phyloP scores from a whole-genome alignment of 2,329 filamentous ascomycete genomes.

The Penicillium polonicum region DNA sequence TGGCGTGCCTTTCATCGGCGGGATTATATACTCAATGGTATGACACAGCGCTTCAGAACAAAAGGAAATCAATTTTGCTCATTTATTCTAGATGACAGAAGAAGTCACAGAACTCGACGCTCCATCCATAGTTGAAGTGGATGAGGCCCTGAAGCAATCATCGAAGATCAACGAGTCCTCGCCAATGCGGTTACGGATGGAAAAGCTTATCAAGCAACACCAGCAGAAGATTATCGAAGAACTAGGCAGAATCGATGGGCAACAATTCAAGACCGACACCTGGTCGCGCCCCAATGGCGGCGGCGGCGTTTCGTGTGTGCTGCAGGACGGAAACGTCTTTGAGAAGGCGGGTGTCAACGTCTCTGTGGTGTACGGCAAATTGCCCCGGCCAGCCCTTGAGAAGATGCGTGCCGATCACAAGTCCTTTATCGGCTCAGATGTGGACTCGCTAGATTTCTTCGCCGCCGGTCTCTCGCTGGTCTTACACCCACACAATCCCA shows the following conservation, averaged over 20 bases:
- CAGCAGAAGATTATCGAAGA: constrained; percentile 83
- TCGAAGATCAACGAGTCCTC: constrained; percentile 71
- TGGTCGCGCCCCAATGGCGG: constrained; percentile 88
- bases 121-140: constrained; percentile 77
- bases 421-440: constrained; percentile 71
- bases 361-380: constrained; percentile 87
- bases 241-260: constrained; percentile 79
- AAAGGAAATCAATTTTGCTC: neutral
- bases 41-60: neutral
- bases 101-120: constrained; percentile 41
- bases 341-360: constrained; percentile 97
- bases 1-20: constrained; percentile 50
- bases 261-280: constrained; percentile 76
- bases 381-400: constrained; percentile 81
- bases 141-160: constrained; percentile 77
- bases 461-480: constrained; percentile 91
- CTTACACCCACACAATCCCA: constrained; percentile 88
- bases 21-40: constrained; percentile 55
- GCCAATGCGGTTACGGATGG: constrained; percentile 97
- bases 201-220: constrained; percentile 90
- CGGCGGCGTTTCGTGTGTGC: constrained; percentile 88
- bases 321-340: constrained; percentile 95
- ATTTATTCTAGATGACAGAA: constrained; percentile 36
- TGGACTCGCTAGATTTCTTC: constrained; percentile 90
- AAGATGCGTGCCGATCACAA: constrained; percentile 97